phyloP scores from a whole-genome alignment of 2,329 filamentous ascomycete genomes.

The Fusarium sp. region DNA sequence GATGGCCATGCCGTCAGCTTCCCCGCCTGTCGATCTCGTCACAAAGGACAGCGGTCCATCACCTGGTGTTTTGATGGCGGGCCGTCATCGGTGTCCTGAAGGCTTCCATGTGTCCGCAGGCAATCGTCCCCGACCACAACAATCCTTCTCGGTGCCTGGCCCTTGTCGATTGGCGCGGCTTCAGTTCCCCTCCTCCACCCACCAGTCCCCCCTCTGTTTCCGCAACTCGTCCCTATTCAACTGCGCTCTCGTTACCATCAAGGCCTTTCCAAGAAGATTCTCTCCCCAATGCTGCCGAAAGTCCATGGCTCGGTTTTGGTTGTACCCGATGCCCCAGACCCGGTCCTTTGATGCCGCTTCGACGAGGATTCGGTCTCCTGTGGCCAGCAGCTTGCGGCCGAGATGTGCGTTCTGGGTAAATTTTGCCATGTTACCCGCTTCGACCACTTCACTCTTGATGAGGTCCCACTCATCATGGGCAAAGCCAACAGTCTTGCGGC shows the following conservation, averaged over 20 bases:
- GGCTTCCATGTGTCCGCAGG: slow-evolving; percentile 18
- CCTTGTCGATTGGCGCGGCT: slow-evolving; percentile 3
- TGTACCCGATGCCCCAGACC: slow-evolving; percentile 52
- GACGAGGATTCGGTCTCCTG: slow-evolving; percentile 46
- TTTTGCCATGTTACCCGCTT: slow-evolving; percentile 50
- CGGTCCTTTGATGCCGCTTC: slow-evolving; percentile 48
- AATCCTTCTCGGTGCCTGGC: neutral
- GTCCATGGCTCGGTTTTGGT: slow-evolving; percentile 45
- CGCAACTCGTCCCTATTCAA: slow-evolving; percentile 13
- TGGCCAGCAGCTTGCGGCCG: slow-evolving; percentile 46
- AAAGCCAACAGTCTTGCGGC: slow-evolving; percentile 44
- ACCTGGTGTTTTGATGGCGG: slow-evolving; percentile 8
- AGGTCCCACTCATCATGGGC: slow-evolving; percentile 46
- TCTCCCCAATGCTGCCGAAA: slow-evolving; percentile 45
- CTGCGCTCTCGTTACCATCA: slow-evolving; percentile 44
- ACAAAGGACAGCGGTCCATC: slow-evolving; percentile 20
- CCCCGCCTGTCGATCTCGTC: slow-evolving; percentile 38
- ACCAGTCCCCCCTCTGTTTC: neutral
- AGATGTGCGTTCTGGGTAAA: slow-evolving; percentile 48
- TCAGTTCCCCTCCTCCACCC: slow-evolving; percentile 2
- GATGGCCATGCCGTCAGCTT: slow-evolving; percentile 9
- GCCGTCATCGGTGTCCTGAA: slow-evolving; percentile 15
- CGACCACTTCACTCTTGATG: slow-evolving; percentile 48
- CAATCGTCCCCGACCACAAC: no score
- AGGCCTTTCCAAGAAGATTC: slow-evolving; percentile 47